Evolutionary conservation across 139 green algal species (phyloP), one percentile per base, ranked within the genome.

Genomic region (Yamagishiella unicocca): DNA sequence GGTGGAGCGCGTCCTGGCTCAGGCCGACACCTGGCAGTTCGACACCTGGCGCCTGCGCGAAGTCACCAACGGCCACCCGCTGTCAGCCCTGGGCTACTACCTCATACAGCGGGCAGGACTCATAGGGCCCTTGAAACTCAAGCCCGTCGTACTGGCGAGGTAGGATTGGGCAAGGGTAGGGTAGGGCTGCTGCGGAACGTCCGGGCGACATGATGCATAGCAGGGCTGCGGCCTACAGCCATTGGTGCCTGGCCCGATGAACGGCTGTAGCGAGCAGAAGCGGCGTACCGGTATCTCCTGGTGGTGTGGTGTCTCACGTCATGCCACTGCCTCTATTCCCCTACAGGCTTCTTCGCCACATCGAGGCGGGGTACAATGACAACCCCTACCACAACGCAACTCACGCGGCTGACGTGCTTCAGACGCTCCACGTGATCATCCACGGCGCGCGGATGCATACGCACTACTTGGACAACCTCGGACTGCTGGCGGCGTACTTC

Each of bases 371-470:
- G 12, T 88, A 88, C 54, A 50, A 42, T 1, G 74, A 89, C 87
- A 93, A 91, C 45, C 90, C 88, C 58, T 94, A 93, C 88, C 92
- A 94, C 88, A 92, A 91, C 90, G 87, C 81, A 29, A 85, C 68
- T 2, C 92, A 94, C 66, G 92, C 90, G 4, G 88, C 92, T 1
- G 90, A 94, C 85, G 92, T 93, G 72, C 66, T 90, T 31, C 89
- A 92, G 73, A 89, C 82, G 25, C 84, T 93, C 54, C 89, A 92
- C 78, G 85, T 90, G 22, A 75, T 94, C 46, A 79, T 93, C 53
- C 53, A 74, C 61, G 55, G 43, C 0, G 73, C 53, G 29, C 75
- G 75, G 54, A 21, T 90, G 85, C 62, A 80, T 7, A 21, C 64
- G 19, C 37, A 81, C 53, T 90, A 90, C 64, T 33, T 82, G 24